Conservation (phyloP, 805 yeast species). For the Ogataea pilisensis region DNA sequence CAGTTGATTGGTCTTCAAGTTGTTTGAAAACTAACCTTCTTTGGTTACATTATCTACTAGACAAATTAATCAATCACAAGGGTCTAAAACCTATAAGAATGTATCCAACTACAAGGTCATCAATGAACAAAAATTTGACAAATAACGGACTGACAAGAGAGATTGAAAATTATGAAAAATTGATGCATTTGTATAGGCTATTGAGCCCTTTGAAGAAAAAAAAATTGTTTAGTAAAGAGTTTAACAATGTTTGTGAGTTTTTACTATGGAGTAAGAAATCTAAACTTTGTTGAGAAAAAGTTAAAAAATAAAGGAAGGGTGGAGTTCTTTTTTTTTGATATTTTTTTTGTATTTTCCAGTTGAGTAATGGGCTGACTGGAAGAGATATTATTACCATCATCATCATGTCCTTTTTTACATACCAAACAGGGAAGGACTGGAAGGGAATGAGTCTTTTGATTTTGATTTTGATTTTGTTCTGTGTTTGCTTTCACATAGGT, state of each 20-base stretch:
- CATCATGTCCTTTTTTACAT: no score
- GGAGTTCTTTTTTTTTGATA: background rate
- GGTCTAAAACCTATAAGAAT: conserved; percentile 23
- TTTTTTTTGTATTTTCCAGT: background rate
- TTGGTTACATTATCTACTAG: conserved; percentile 63
- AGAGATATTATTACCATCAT: no score
- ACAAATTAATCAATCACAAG: conserved; percentile 43
- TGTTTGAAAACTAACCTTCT: conserved; percentile 50
- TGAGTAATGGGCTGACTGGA: background rate
- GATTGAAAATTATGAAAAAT: conserved; percentile 21
- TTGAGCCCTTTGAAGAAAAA: conserved; percentile 33
- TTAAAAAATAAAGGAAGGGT: background rate
- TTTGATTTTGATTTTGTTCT: no score
- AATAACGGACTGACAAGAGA: conserved; percentile 20
- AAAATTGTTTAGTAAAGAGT: conserved; percentile 13
- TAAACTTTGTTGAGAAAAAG: background rate
- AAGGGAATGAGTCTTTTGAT: no score
- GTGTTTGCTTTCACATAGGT: no score
- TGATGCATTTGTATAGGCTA: conserved; percentile 29
- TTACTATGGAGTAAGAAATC: conserved; percentile 7
- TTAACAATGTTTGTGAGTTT: conserved; percentile 16
- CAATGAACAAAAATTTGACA: conserved; percentile 9
- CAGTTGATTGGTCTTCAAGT: conserved; percentile 44
- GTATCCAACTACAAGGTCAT: no score
- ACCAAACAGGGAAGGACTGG: no score